Percentiles rank a stretch among this genome's conserved stretches.
Evolutionary conservation across 345 rosid species (phyloP).

Genomic region (Rhodamnia rubescens): DNA sequence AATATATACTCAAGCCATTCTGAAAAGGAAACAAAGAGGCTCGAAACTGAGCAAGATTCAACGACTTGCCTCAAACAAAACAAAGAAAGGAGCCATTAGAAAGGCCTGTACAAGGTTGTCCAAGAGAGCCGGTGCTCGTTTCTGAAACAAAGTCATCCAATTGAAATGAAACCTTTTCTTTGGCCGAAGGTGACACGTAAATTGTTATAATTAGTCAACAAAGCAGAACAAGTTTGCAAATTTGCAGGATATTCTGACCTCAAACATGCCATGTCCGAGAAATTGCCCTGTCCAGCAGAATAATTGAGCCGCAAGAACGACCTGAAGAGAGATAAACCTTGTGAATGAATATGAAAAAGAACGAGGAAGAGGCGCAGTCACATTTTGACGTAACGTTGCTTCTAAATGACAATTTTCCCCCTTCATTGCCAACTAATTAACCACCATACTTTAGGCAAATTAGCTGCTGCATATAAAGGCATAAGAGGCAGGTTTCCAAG

Average conservation of each 20-base stretch:
- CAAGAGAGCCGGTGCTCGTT: conserved; percentile 78
- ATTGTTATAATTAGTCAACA: not conserved
- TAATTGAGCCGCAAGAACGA: conserved; percentile 56
- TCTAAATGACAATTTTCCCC: not conserved
- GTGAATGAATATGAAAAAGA: not conserved
- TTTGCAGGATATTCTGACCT: conserved; percentile 28
- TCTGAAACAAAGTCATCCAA: conserved; percentile 18
- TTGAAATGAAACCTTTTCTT: not conserved
- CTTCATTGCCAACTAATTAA: not conserved
- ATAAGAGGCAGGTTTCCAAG: not conserved
- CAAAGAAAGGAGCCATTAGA: conserved; percentile 90
- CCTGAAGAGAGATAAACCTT: conserved; percentile 23
- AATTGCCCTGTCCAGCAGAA: conserved; percentile 76
- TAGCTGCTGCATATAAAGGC: not conserved
- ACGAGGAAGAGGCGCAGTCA: not conserved
- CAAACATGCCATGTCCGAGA: conserved; percentile 80
- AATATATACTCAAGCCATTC: not conserved
- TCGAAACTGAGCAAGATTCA: not conserved
- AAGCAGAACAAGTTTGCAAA: not conserved
- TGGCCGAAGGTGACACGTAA: not conserved
- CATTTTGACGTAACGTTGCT: not conserved
- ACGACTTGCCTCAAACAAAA: conserved; percentile 60
- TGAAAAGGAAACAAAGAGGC: not conserved
- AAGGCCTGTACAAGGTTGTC: conserved; percentile 79
- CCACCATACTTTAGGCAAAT: not conserved